Conservation (phyloP, 805 yeast species). For the Jamesozyma gamospora region DNA sequence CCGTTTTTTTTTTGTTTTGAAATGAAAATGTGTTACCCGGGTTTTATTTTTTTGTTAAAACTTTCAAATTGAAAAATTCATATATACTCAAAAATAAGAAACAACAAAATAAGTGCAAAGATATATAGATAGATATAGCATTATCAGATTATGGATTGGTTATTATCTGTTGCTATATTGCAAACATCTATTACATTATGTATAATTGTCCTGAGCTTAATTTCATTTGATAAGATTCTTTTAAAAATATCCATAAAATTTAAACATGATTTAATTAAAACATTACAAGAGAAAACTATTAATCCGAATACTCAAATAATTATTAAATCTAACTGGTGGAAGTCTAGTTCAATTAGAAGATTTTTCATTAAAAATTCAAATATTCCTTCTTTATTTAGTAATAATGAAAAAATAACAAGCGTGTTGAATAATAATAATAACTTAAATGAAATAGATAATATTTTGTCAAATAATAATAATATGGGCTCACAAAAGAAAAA, state of each 20-base stretch:
- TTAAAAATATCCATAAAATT: conserved; percentile 1
- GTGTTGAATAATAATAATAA: neutral
- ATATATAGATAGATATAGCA: too few relatives aligned
- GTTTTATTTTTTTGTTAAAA: too few relatives aligned
- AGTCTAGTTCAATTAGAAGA: conserved; percentile 30
- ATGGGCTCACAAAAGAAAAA: too few relatives aligned
- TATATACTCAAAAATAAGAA: too few relatives aligned
- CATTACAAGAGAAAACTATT: neutral
- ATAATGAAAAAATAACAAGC: conserved; percentile 1
- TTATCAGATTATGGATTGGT: neutral
- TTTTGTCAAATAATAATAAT: too few relatives aligned
- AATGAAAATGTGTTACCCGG: too few relatives aligned
- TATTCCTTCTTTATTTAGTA: conserved; percentile 25
- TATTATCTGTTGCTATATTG: conserved; percentile 1
- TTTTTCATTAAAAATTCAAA: conserved; percentile 29
- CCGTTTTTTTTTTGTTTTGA: too few relatives aligned
- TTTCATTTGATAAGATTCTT: conserved; percentile 4
- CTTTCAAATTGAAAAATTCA: too few relatives aligned
- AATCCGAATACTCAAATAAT: neutral
- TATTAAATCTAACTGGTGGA: conserved; percentile 14
- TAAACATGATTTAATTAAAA: neutral
- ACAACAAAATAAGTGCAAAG: too few relatives aligned
- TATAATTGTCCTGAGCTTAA: conserved; percentile 6
- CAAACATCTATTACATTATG: conserved; percentile 3
- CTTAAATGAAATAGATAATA: too few relatives aligned